Conservation (phyloP, 768 basidiomycete species). For the Leccinum arenicola region DNA sequence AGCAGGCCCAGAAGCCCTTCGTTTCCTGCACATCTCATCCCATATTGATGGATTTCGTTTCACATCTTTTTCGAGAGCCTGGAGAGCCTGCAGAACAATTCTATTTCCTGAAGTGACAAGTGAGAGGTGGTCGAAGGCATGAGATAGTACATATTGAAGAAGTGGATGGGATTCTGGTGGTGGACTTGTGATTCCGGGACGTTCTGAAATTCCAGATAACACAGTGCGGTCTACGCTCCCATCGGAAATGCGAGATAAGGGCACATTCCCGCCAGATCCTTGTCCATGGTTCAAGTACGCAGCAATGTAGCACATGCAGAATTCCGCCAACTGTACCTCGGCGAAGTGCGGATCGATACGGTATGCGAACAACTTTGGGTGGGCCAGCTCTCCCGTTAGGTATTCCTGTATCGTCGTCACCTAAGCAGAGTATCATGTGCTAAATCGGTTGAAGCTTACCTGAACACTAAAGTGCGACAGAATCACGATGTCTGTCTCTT, state of each 20-base stretch:
- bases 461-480: conserved; percentile 9
- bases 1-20: background rate
- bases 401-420: background rate
- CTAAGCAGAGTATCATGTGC: background rate
- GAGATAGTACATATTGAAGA: conserved; percentile 1
- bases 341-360: background rate
- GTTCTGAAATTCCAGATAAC: background rate
- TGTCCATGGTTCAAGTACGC: background rate
- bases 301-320: conserved; percentile 10
- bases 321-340: background rate
- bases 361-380: background rate
- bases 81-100: background rate
- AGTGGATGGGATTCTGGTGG: background rate
- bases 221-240: background rate
- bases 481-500: background rate
- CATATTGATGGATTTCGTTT: background rate
- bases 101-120: background rate
- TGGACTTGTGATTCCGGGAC: background rate
- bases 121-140: conserved; percentile 5
- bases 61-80: background rate
- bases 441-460: background rate
- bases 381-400: background rate
- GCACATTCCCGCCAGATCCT: background rate
- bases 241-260: background rate
- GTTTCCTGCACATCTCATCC: background rate